Percentiles rank a stretch among this genome's conserved stretches.
Conservation (phyloP, 2,329 filamentous ascomycete species). For the Furcasterigmium sp. region DNA sequence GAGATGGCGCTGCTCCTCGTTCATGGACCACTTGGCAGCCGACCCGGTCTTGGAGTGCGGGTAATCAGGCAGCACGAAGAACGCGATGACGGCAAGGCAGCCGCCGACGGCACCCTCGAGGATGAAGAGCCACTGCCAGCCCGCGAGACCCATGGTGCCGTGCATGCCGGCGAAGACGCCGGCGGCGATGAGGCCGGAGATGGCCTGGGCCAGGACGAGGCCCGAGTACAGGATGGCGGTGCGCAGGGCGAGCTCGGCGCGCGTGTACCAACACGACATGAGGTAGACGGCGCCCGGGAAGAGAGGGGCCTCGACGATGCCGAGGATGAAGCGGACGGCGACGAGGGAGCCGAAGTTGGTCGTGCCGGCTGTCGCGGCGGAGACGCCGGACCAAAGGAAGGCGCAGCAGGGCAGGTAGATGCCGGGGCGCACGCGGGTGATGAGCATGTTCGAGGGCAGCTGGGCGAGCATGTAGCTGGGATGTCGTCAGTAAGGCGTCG, state of each 20-base stretch:
- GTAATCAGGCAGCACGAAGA: slow-evolving; percentile 22
- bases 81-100: slow-evolving; percentile 19
- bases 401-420: slow-evolving; percentile 14
- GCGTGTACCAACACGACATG: slow-evolving; percentile 62
- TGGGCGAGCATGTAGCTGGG: slow-evolving; percentile 13
- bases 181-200: slow-evolving; percentile 53
- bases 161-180: slow-evolving; percentile 37
- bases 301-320: slow-evolving; percentile 9
- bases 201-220: slow-evolving; percentile 51
- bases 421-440: too few species aligned
- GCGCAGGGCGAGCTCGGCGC: slow-evolving; percentile 59
- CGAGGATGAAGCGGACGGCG: slow-evolving; percentile 5
- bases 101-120: slow-evolving; percentile 22
- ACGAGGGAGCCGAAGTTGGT: slow-evolving; percentile 4
- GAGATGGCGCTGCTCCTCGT: slow-evolving; percentile 10
- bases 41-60: slow-evolving; percentile 18
- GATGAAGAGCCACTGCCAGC: slow-evolving; percentile 10
- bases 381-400: slow-evolving; percentile 9
- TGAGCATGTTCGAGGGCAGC: slow-evolving; percentile 12
- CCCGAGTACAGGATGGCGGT: slow-evolving; percentile 41
- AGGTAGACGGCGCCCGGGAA: slow-evolving; percentile 43
- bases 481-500: too few species aligned
- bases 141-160: slow-evolving; percentile 4
- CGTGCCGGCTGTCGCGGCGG: slow-evolving; percentile 7
- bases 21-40: slow-evolving; percentile 11